Conservation (phyloP, 371 early-diverging fungal species). For the Mucor piriformis region DNA sequence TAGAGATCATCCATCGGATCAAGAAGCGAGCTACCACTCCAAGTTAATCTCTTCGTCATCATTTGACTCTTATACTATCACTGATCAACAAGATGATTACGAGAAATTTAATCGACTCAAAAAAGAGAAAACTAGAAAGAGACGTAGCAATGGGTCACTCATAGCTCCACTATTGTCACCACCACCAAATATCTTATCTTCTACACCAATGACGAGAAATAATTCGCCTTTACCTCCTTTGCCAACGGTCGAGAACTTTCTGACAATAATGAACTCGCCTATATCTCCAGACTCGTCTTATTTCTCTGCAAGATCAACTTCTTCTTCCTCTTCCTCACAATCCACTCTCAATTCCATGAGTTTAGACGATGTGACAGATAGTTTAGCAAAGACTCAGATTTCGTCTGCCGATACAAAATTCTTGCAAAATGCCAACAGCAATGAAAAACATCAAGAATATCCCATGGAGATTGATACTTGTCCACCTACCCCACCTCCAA, state of each 20-base stretch:
- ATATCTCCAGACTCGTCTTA: conserved; percentile 16
- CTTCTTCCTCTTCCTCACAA: conserved; percentile 12
- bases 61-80: neutral
- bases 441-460: neutral
- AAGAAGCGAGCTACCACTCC: neutral
- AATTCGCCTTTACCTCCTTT: conserved; percentile 14
- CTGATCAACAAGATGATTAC: neutral
- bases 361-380: conserved; percentile 14
- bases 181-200: neutral
- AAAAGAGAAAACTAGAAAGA: conserved; percentile 33
- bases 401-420: neutral
- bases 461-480: neutral
- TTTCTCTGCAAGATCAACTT: conserved; percentile 13
- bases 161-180: neutral
- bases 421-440: neutral
- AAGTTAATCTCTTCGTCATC: neutral
- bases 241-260: conserved; percentile 17
- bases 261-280: conserved; percentile 16
- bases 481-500: conserved; percentile 11
- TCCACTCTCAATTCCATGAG: conserved; percentile 7
- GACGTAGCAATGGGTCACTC: conserved; percentile 41
- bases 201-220: neutral
- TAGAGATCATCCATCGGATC: no score
- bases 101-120: neutral
- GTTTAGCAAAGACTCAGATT: conserved; percentile 5